Percentiles rank a stretch among this genome's conserved stretches.
These are phyloP conservation scores for Pezicula neosporulosa DNA, from an alignment of 2,329 filamentous ascomycete genomes.

Conservation along the genomic window DNA sequence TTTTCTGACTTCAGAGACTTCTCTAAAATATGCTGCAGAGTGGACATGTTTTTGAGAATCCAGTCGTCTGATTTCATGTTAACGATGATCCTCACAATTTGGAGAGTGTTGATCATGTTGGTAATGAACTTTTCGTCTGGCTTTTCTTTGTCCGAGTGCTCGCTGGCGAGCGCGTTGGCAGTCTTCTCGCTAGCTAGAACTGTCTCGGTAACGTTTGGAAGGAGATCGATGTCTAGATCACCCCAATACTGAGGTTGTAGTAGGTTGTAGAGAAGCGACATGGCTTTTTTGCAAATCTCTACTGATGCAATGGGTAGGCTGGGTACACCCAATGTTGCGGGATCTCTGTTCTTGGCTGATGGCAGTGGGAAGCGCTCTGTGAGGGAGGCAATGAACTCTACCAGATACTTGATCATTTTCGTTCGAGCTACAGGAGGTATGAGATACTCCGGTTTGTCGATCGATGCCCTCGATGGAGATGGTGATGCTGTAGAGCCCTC, in stretches of 20 bases:
- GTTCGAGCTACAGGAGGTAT: slow-evolving; percentile 65
- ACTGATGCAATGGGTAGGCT: slow-evolving; percentile 53
- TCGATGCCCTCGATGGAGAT: slow-evolving; percentile 45
- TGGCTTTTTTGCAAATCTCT: slow-evolving; percentile 82
- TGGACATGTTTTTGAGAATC: slow-evolving; percentile 74
- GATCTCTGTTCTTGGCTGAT: slow-evolving; percentile 62
- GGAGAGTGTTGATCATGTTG: slow-evolving; percentile 88
- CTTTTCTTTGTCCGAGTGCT: slow-evolving; percentile 64
- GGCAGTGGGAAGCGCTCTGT: slow-evolving; percentile 80
- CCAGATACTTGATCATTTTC: slow-evolving; percentile 89
- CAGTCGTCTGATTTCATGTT: slow-evolving; percentile 88
- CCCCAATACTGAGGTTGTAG: slow-evolving; percentile 87
- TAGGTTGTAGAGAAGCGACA: slow-evolving; percentile 78
- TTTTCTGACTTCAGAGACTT: slow-evolving; percentile 87
- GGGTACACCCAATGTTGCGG: slow-evolving; percentile 38
- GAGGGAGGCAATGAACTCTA: slow-evolving; percentile 89
- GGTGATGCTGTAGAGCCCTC: slow-evolving; percentile 52
- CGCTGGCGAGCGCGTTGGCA: slow-evolving; percentile 51
- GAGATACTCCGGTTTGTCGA: slow-evolving; percentile 62
- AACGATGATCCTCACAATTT: slow-evolving; percentile 85
- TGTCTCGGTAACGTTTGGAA: slow-evolving; percentile 84
- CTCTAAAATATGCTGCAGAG: slow-evolving; percentile 83
- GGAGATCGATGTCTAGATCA: slow-evolving; percentile 86
- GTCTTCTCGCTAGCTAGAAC: slow-evolving; percentile 82
- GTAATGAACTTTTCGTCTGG: slow-evolving; percentile 82